Conservation (phyloP, 306 rosid species). For the Morella rubra region DNA sequence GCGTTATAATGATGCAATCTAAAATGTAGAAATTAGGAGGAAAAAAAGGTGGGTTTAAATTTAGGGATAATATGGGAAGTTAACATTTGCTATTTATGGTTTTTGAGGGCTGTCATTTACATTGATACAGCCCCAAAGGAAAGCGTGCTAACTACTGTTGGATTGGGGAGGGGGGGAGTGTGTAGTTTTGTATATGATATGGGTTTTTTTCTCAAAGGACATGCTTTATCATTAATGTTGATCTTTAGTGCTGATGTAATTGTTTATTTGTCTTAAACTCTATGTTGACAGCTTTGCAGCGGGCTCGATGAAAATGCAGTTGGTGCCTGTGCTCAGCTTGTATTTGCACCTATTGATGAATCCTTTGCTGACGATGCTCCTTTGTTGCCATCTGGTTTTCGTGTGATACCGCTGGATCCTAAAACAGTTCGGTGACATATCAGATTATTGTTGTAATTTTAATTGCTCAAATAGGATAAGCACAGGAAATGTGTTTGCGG, state of each 20-base stretch:
- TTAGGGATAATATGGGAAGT: background rate
- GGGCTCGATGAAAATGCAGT: conserved; percentile 88
- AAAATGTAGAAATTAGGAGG: background rate
- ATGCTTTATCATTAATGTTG: background rate
- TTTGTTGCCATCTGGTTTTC: conserved; percentile 86
- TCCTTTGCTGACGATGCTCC: conserved; percentile 97
- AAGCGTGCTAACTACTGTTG: background rate
- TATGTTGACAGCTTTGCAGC: conserved; percentile 68
- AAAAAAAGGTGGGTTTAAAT: background rate
- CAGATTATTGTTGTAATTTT: background rate
- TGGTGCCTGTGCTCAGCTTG: conserved; percentile 95
- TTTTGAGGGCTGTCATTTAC: background rate
- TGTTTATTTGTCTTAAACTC: background rate
- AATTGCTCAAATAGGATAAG: background rate
- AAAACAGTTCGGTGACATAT: conserved; percentile 60
- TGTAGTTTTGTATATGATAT: background rate
- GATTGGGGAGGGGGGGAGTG: background rate
- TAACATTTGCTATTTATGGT: background rate
- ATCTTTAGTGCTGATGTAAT: background rate
- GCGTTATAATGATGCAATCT: background rate
- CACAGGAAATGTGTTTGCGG: background rate
- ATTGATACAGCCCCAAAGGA: background rate
- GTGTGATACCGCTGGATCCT: conserved; percentile 89
- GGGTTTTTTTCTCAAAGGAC: background rate
- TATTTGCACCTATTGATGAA: conserved; percentile 95